Percentiles rank a stretch among this genome's conserved stretches.
Evolutionary conservation across 345 rosid genomes (phyloP).

Genomic region (Eucalyptus coolabah): DNA sequence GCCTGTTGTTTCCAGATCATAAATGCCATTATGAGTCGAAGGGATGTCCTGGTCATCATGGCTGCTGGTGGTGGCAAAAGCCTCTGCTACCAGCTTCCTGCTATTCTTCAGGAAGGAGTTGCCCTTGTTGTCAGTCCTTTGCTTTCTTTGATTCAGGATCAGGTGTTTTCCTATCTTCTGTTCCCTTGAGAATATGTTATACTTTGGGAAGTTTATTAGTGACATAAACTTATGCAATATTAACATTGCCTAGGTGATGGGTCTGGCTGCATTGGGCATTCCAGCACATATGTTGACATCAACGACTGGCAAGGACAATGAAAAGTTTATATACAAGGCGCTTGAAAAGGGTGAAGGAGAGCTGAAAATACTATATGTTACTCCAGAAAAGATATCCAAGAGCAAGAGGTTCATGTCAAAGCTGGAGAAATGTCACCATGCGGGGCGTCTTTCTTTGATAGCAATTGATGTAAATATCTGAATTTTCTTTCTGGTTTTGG

Average conservation of each 20-base stretch:
- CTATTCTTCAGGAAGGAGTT: slow-evolving; percentile 58
- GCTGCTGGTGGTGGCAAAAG: slow-evolving; percentile 99
- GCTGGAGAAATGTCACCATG: slow-evolving; percentile 79
- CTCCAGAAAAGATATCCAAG: slow-evolving; percentile 94
- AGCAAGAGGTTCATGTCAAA: slow-evolving; percentile 99
- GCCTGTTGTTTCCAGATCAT: slow-evolving; percentile 34
- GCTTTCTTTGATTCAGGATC: slow-evolving; percentile 92
- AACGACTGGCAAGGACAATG: slow-evolving; percentile 73
- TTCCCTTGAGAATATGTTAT: not conserved
- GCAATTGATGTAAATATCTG: slow-evolving; percentile 67
- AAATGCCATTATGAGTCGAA: slow-evolving; percentile 73
- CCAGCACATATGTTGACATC: slow-evolving; percentile 85
- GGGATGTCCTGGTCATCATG: slow-evolving; percentile 89
- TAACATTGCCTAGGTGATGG: slow-evolving; percentile 57
- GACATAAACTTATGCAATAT: not conserved
- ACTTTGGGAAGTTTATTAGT: not conserved
- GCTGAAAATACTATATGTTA: slow-evolving; percentile 75
- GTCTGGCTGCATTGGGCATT: slow-evolving; percentile 76
- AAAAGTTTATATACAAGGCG: slow-evolving; percentile 82
- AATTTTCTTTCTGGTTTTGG: not conserved
- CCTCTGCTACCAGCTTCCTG: slow-evolving; percentile 94
- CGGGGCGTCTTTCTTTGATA: slow-evolving; percentile 68
- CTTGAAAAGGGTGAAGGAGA: slow-evolving; percentile 87
- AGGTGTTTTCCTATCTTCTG: slow-evolving; percentile 28
- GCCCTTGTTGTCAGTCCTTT: slow-evolving; percentile 89